phyloP scores from a whole-genome alignment of 2,329 filamentous ascomycete species.

The Fusarium siculi region DNA sequence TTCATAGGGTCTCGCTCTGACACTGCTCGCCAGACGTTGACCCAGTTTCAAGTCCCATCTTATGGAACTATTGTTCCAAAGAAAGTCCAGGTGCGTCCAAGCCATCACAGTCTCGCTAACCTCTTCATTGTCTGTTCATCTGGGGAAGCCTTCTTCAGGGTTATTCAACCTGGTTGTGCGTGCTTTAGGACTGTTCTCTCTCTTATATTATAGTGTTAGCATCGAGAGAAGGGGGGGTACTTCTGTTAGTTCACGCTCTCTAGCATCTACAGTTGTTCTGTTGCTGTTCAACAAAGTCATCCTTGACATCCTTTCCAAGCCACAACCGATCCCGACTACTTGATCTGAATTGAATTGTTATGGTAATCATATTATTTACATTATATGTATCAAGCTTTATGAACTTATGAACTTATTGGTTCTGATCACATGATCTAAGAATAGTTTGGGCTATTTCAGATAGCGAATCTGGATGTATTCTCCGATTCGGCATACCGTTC shows the following conservation, averaged over 20 bases:
- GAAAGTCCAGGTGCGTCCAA: too few species aligned
- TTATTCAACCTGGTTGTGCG: not conserved
- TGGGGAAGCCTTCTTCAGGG: not conserved
- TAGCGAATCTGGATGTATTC: rapidly evolving
- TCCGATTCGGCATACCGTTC: not conserved
- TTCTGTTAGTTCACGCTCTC: too few species aligned
- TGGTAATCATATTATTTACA: rapidly evolving
- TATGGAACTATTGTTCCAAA: too few species aligned
- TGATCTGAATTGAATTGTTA: rapidly evolving
- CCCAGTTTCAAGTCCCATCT: too few species aligned
- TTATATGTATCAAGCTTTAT: rapidly evolving
- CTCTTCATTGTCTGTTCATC: too few species aligned
- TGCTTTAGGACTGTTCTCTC: rapidly evolving
- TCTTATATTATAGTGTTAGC: rapidly evolving
- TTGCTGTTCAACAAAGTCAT: rapidly evolving
- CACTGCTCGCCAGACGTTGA: not conserved
- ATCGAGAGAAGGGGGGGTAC: rapidly evolving
- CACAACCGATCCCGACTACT: rapidly evolving
- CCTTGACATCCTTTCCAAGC: not conserved
- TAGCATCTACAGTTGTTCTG: not conserved
- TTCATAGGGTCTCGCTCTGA: not conserved
- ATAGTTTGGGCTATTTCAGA: rapidly evolving
- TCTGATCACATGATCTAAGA: rapidly evolving
- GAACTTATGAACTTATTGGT: rapidly evolving
- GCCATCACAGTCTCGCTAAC: not conserved